A percentile compares a stretch with the other conserved stretches of the same genome.
Conservation (phyloP, 2,329 filamentous ascomycete genomes). For the Ascochyta fabae region DNA sequence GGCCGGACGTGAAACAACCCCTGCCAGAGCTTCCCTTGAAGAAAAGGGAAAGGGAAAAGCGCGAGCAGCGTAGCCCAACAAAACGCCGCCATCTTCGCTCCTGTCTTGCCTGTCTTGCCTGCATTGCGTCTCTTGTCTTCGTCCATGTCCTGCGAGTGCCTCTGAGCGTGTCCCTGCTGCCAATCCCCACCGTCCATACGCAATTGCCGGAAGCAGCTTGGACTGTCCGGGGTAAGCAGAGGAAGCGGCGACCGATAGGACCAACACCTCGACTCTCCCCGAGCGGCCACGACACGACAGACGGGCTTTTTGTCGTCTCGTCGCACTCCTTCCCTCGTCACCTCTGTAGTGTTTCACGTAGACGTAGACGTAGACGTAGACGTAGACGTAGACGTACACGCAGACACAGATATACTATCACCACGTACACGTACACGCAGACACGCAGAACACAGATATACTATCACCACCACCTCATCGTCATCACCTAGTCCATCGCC, state of each 20-base stretch:
- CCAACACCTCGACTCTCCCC: not conserved
- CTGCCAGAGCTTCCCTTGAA: constrained; percentile 16
- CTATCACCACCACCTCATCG: not conserved
- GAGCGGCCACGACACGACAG: constrained; percentile 2
- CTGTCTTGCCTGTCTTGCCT: constrained; percentile 4
- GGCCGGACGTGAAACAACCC: constrained; percentile 14
- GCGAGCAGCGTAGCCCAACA: constrained; percentile 9
- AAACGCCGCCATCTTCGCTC: constrained; percentile 9
- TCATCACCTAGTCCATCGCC: not conserved
- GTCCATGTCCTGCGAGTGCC: not conserved
- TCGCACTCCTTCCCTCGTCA: no score
- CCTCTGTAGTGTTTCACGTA: no score
- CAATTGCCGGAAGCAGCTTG: constrained; percentile 16
- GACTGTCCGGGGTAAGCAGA: not conserved
- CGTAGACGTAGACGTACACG: no score
- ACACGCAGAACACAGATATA: no score
- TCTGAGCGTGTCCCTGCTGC: not conserved
- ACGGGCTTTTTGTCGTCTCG: not conserved
- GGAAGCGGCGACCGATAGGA: constrained; percentile 8
- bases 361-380: no score
- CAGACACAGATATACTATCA: no score
- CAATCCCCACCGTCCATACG: not conserved
- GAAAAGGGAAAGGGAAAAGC: not conserved
- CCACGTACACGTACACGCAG: not conserved
- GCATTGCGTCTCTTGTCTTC: constrained; percentile 3